Base-by-base conservation (phyloP, 805 yeast genomes). In the Yamadazyma sp. region DNA sequence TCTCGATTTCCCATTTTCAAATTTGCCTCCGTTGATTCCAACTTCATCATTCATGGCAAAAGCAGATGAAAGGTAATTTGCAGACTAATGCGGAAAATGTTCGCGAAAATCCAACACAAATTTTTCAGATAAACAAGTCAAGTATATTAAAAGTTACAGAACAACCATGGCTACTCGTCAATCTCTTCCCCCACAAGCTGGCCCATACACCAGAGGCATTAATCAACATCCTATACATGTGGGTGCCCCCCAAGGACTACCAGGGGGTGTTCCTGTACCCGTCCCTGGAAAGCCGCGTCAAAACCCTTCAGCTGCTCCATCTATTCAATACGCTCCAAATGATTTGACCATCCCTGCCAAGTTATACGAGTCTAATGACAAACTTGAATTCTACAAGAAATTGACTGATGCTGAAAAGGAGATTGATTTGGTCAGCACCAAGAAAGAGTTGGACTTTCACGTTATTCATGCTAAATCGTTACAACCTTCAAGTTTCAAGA, bases 371-470 rank as follows among this genome's bases (percentile, higher is more conserved):
- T 59, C 62, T 38, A 55, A 85, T 6, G 88, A 91, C 5, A 86
- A 87, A 52, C 80, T 87, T n/a, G 78, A 73, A 13, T 66, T 80
- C 40, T 86, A 85, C 60, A 77, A 83, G 52, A 73, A 79, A 37
- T 68, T 91, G 31, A 74, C 76, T 46, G 88, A 84, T 6, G 87
- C 90, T n/a, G 99, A 93, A 59, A 75, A 79, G 44, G 74, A 79
- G 45, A 62, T 91, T 31, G 98, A 93, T 59, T 76, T 91, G 40
- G 73, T 85, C 47, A 78, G 87, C 25, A 80, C 90, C 30, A 78
- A 95, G 42, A 91, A 91, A 58, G 76, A 87, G 45, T 74, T 86
- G 38, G 98, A 91, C 52, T 70, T 89, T 40, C 95, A 87, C 57
- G 95, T 90, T 46, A 61, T 62, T 28, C 71, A 64, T 46, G 60